These are phyloP conservation scores for Lentinula raphanica DNA, from an alignment of 768 basidiomycete species.

Conservation along the genomic window DNA sequence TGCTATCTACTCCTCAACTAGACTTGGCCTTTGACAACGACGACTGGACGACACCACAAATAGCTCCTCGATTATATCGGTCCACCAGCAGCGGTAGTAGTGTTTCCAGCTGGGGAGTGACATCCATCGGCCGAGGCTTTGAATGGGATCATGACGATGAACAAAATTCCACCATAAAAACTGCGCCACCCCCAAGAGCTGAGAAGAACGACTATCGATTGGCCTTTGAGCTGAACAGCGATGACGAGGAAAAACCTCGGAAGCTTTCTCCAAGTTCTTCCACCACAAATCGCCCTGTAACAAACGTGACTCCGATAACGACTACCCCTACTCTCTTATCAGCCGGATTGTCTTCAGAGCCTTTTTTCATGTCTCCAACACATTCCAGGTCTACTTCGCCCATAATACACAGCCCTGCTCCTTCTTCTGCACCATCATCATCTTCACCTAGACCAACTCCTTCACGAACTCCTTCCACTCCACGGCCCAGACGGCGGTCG, in stretches of 20 bases:
- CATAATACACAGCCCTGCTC: slow-evolving; percentile 6
- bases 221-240: slow-evolving; percentile 7
- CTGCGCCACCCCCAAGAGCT: not conserved
- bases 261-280: slow-evolving; percentile 7
- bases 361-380: slow-evolving; percentile 24
- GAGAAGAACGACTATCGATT: slow-evolving; percentile 5
- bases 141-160: slow-evolving; percentile 56
- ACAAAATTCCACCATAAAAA: not conserved
- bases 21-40: slow-evolving; percentile 66
- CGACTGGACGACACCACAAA: slow-evolving; percentile 56
- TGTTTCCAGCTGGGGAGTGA: slow-evolving; percentile 81
- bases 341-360: slow-evolving; percentile 20
- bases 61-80: slow-evolving; percentile 47
- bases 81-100: slow-evolving; percentile 39
- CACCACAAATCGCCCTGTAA: slow-evolving; percentile 11
- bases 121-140: slow-evolving; percentile 78
- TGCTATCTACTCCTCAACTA: slow-evolving; percentile 56
- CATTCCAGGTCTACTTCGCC: slow-evolving; percentile 24
- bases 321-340: slow-evolving; percentile 13
- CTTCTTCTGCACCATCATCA: slow-evolving; percentile 16
- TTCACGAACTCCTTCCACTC: slow-evolving; percentile 43
- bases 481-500: slow-evolving; percentile 68
- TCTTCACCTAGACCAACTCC: slow-evolving; percentile 23
- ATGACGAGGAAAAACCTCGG: slow-evolving; percentile 5
- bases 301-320: slow-evolving; percentile 11